These are phyloP conservation scores for Puccinia polysora DNA, from an alignment of 1,284 basidiomycete species.

Conservation along the genomic window DNA sequence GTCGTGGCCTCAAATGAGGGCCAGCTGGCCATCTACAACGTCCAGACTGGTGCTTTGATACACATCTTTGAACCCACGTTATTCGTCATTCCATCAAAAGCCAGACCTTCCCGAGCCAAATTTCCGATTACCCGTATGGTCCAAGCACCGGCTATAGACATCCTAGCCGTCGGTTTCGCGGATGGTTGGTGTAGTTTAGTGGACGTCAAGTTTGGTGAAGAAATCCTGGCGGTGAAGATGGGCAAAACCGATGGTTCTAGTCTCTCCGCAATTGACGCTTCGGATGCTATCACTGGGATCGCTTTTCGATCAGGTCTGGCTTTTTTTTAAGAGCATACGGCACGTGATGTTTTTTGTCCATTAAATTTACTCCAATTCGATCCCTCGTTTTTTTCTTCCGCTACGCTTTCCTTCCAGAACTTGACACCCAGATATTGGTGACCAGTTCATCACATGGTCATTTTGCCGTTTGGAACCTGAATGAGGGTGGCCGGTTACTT, in stretches of 20 bases:
- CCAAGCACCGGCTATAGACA: slow-evolving; percentile 93
- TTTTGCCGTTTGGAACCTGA: slow-evolving; percentile 84
- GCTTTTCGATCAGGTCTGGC: slow-evolving; percentile 78
- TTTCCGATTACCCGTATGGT: slow-evolving; percentile 69
- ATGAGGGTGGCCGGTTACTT: slow-evolving; percentile 70
- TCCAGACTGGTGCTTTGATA: slow-evolving; percentile 67
- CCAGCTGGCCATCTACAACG: slow-evolving; percentile 87
- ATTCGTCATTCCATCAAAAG: slow-evolving; percentile 48
- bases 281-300: slow-evolving; percentile 68
- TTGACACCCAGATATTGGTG: slow-evolving; percentile 62
- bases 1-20: slow-evolving; percentile 79
- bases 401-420: slow-evolving; percentile 40
- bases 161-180: slow-evolving; percentile 81
- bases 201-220: slow-evolving; percentile 83
- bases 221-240: slow-evolving; percentile 81
- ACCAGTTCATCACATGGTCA: slow-evolving; percentile 79
- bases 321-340: no score
- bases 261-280: slow-evolving; percentile 56
- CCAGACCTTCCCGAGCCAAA: slow-evolving; percentile 49
- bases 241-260: slow-evolving; percentile 44
- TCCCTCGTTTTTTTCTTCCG: slow-evolving; percentile 6
- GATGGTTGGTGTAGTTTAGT: slow-evolving; percentile 83
- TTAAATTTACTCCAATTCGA: neutral
- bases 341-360: slow-evolving; percentile 23
- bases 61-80: slow-evolving; percentile 19